Evolutionary conservation across 202 grass and related monocot species (phyloP), one percentile per base, ranked within the genome.

Genomic region (Cymbopogon flexuosus): DNA sequence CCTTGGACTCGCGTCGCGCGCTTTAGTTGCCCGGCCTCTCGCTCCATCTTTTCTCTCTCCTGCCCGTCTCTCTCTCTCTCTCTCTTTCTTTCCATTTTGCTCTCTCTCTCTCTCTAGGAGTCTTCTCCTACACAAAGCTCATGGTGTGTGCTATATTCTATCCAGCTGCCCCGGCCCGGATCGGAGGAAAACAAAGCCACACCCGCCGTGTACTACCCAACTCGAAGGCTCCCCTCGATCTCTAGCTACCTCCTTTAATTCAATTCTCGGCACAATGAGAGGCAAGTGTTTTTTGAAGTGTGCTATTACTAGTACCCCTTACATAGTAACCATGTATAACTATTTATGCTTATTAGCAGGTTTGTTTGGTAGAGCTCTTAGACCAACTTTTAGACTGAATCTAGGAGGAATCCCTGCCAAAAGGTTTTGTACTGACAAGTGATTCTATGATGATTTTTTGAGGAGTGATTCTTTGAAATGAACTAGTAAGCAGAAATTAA

Each of bases 71-170:
- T 10, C 4, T 70, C 22, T 62, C 56, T 68, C 42, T 70, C 19
- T 79, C 46, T 61, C 56, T 73, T 43, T 70, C 27, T 79, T 33
- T 68, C 47, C 42, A 51, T 35, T 54, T 81, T 43, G 61, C 64
- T 78, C 49, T 59, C 51, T 75, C 66, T 88, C 89, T 80, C 73
- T 31, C n/a, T n/a, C n/a, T 89, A 65, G 42, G 79, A 82, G 79
- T 82, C 85, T 78, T 87, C 85, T 79, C 47, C 81, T 65, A 81
- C 63, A 81, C 64, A 86, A 18, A 77, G 85, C 33, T 43, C 65
- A 39, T 56, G 43, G 69, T 11, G 22, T 42, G 29, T 27, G 57
- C 72, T 57, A 77, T 87, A 87, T 87, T 82, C 54, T 41, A 30
- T 70, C 82, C 64, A 13, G 34, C 33, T 35, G 54, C 54, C 22